Base-by-base conservation (phyloP, 2,329 filamentous ascomycete species). In the Penicillium concentricum region DNA sequence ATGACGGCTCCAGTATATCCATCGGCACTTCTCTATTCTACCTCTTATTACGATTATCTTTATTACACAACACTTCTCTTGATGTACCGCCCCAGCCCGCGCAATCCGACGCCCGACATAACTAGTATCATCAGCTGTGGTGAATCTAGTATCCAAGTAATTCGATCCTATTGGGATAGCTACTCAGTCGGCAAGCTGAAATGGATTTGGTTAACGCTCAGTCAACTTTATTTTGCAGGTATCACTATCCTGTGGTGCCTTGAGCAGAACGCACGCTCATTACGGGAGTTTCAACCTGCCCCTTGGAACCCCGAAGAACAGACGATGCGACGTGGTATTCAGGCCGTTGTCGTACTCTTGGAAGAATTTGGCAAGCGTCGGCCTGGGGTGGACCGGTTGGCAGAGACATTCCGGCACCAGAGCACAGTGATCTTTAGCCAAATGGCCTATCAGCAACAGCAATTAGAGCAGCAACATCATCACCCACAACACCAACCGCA, bases 121-220 rank as follows among this genome's bases (percentile, higher is more conserved):
- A 67, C 61, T n/a, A 74, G 70, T 57, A 73, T 75, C 37, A 61
- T 74, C 48, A 72, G 70, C 59, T 75, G 73, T 51, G 73, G 73
- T 6, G 70, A 75, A 53, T 73, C 73, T 37, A 74, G 72, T 49
- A 68, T 75, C 16, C 69, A 73, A 41, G 69, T 75, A 6, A 71
- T 75, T 16, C 69, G 72, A 24, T 74, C 73, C 1, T 75, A 74
- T 47, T 75, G 72, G 72, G 72, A 75, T 56, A 74, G 66, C 47
- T 75, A 74, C 45, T 72, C 72, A 0, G 62, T 70, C 30, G 73
- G 73, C 37, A 75, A 75, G 53, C 61, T 75, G 18, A 75, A 75
- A 57, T 75, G 73, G 73, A 74, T 75, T 38, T 75, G 73, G 73
- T 63, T 75, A 45, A 75, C 73, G 1, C 61, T 75, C 30, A 74